Evolutionary conservation across 2,329 filamentous ascomycete species (phyloP).

Genomic region (Alternaria metachromatica): DNA sequence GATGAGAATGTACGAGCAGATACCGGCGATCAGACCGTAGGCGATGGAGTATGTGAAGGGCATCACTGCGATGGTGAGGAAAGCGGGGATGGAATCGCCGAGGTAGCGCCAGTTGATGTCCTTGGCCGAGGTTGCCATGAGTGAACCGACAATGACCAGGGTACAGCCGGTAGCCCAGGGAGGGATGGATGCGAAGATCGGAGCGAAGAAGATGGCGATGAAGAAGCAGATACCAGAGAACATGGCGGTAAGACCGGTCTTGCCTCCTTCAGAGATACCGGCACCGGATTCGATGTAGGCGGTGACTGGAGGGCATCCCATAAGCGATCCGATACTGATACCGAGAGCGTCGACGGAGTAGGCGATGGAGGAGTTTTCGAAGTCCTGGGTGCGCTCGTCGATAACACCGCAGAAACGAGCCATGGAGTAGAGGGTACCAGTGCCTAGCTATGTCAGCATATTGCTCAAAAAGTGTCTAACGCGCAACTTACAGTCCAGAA

Average conservation of each 20-base stretch:
- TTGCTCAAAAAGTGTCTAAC: background rate
- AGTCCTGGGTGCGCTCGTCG: constrained; percentile 83
- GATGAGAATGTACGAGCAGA: constrained; percentile 77
- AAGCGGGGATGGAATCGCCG: constrained; percentile 83
- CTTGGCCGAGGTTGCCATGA: constrained; percentile 79
- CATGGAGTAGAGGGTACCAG: constrained; percentile 89
- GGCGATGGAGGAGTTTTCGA: constrained; percentile 82
- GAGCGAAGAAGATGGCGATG: constrained; percentile 85
- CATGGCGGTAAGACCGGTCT: constrained; percentile 84
- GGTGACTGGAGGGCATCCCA: constrained; percentile 82
- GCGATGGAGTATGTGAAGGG: constrained; percentile 90
- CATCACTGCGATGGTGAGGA: constrained; percentile 84
- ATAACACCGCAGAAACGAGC: constrained; percentile 81
- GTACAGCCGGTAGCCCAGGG: constrained; percentile 90
- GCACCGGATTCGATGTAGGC: constrained; percentile 90
- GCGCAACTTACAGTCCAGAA: constrained; percentile 68
- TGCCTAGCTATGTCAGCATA: constrained; percentile 48
- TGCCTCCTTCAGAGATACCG: constrained; percentile 85
- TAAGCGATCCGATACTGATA: constrained; percentile 79
- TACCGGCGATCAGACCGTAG: constrained; percentile 82
- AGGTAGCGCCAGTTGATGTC: constrained; percentile 88
- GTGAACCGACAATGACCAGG: constrained; percentile 83
- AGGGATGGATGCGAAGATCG: constrained; percentile 88
- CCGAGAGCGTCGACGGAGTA: constrained; percentile 84
- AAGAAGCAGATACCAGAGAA: constrained; percentile 78